Conservation (phyloP, 1,284 basidiomycete species). For the Boletus semigastroideus region DNA sequence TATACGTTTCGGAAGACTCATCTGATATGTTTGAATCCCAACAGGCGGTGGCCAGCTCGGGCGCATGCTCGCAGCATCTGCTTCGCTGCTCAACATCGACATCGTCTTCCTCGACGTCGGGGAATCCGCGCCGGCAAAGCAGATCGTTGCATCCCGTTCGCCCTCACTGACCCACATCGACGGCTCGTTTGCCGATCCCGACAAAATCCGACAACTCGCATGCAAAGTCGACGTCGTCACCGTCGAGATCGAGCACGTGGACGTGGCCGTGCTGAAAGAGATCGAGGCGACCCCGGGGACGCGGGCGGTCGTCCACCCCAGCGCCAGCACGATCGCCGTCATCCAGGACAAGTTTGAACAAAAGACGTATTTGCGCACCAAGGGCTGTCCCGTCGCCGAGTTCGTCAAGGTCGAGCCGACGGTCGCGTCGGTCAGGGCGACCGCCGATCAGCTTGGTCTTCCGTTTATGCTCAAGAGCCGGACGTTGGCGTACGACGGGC, state of each 20-base stretch:
- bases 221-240: conserved; percentile 86
- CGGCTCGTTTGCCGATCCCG: conserved; percentile 85
- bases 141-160: conserved; percentile 64
- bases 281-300: conserved; percentile 47
- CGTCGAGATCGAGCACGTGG: conserved; percentile 97
- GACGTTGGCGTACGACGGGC: conserved; percentile 94
- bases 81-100: conserved; percentile 84
- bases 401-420: conserved; percentile 64
- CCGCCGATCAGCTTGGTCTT: conserved; percentile 65
- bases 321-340: conserved; percentile 78
- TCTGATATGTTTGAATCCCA: conserved; percentile 12
- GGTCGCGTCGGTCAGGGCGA: conserved; percentile 54
- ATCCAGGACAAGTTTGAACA: conserved; percentile 97
- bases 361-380: conserved; percentile 72
- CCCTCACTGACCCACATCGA: conserved; percentile 70
- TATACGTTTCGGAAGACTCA: not conserved
- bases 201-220: conserved; percentile 82
- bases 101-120: conserved; percentile 90
- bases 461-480: conserved; percentile 97
- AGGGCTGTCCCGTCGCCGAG: conserved; percentile 71
- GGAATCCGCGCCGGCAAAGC: conserved; percentile 84
- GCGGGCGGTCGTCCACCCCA: conserved; percentile 76
- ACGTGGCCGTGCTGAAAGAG: conserved; percentile 74
- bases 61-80: conserved; percentile 94
- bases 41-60: conserved; percentile 96